These are phyloP conservation scores for Mucuna pruriens DNA, from an alignment of 306 rosid species.

Conservation along the genomic window DNA sequence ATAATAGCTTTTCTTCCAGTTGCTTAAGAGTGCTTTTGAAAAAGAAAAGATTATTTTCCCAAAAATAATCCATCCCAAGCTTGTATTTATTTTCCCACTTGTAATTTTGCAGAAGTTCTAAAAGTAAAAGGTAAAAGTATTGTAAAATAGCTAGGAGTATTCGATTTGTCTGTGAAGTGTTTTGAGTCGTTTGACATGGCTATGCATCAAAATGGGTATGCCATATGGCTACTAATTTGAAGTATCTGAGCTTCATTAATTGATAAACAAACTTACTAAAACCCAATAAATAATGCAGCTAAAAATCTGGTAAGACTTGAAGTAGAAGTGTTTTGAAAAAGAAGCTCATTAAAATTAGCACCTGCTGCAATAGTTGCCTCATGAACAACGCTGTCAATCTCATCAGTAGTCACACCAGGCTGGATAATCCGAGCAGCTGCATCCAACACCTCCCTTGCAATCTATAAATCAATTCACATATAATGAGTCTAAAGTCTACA, in stretches of 20 bases:
- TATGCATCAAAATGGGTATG: neutral
- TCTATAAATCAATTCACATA: constrained; percentile 46
- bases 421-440: constrained; percentile 81
- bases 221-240: neutral
- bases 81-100: neutral
- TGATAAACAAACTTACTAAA: neutral
- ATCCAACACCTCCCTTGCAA: constrained; percentile 91
- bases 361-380: constrained; percentile 94
- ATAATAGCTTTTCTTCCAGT: neutral
- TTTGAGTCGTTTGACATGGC: neutral
- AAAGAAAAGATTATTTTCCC: neutral
- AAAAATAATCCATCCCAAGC: neutral
- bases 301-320: neutral
- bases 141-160: neutral
- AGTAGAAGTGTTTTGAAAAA: neutral
- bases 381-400: constrained; percentile 89
- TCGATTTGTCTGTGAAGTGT: neutral
- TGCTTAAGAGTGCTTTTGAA: neutral
- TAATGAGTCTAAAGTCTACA: neutral
- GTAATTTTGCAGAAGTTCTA: neutral
- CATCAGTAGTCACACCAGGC: constrained; percentile 98
- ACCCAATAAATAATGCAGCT: neutral
- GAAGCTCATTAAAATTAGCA: constrained; percentile 38
- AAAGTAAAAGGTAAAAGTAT: neutral
- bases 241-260: neutral